Conservation (phyloP, 495 filamentous ascomycete species). For the Aspergillus asperescens region DNA sequence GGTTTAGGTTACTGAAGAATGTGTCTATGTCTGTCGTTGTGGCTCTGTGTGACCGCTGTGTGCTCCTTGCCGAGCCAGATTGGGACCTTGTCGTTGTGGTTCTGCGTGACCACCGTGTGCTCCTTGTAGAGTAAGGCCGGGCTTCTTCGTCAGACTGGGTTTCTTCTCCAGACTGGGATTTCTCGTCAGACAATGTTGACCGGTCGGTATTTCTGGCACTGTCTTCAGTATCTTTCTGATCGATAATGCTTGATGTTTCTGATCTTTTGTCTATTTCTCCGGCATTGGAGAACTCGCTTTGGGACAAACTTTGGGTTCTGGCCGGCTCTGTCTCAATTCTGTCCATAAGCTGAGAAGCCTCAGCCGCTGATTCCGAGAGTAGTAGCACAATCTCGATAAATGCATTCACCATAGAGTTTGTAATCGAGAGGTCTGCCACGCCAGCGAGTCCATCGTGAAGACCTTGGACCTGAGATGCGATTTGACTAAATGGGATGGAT, state of each 20-base stretch:
- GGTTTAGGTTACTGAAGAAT: too few species aligned
- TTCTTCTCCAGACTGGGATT: neutral
- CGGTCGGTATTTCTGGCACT: neutral
- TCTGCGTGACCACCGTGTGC: neutral
- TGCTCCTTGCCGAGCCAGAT: too few species aligned
- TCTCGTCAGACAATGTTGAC: neutral
- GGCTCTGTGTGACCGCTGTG: too few species aligned
- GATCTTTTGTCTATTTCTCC: too few species aligned
- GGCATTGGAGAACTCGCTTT: too few species aligned
- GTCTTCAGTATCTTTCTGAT: too few species aligned
- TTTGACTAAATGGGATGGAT: neutral
- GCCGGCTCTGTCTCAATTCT: too few species aligned
- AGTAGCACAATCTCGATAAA: constrained; percentile 6
- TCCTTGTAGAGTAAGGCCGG: too few species aligned
- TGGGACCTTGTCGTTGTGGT: too few species aligned
- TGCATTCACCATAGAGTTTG: constrained; percentile 4
- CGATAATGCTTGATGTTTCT: too few species aligned
- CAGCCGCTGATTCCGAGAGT: neutral
- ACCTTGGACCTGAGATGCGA: neutral
- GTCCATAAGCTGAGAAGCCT: neutral
- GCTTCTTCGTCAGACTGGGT: neutral
- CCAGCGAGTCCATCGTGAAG: neutral
- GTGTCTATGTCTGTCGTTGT: too few species aligned
- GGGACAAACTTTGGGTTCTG: too few species aligned
- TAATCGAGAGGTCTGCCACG: neutral